Conservation (phyloP, 768 basidiomycete species). For the Calocera cornea region DNA sequence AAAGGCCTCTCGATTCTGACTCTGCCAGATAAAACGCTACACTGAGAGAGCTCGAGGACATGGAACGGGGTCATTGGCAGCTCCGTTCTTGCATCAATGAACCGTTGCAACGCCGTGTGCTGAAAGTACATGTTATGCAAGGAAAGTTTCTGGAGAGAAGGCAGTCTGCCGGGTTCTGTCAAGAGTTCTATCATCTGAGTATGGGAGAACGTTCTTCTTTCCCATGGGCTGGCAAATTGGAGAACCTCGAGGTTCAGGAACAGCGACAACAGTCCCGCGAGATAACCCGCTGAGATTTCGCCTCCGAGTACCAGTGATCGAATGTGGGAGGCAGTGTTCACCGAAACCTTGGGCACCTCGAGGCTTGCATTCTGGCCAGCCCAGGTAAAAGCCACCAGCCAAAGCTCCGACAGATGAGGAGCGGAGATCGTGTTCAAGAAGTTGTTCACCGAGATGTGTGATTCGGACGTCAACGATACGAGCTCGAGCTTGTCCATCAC, state of each 20-base stretch:
- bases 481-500: too few relatives aligned
- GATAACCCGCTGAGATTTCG: background rate
- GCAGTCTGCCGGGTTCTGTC: background rate
- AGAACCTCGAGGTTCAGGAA: background rate
- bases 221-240: background rate
- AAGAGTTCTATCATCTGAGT: background rate
- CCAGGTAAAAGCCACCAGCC: too few relatives aligned
- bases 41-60: background rate
- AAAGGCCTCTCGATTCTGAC: background rate
- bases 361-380: too few relatives aligned
- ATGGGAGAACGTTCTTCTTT: background rate
- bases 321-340: too few relatives aligned
- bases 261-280: background rate
- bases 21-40: background rate
- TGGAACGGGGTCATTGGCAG: background rate
- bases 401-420: too few relatives aligned
- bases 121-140: background rate
- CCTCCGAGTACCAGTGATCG: background rate
- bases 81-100: background rate
- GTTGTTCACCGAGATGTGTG: too few relatives aligned
- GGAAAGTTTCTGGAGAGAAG: background rate
- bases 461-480: too few relatives aligned
- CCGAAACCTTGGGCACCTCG: too few relatives aligned
- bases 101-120: background rate
- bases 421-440: too few relatives aligned